Percentiles rank a stretch among this genome's conserved stretches.
These are phyloP conservation scores for Oryza glumipatula DNA, from an alignment of 176 grass and related monocot species.

Conservation along the genomic window DNA sequence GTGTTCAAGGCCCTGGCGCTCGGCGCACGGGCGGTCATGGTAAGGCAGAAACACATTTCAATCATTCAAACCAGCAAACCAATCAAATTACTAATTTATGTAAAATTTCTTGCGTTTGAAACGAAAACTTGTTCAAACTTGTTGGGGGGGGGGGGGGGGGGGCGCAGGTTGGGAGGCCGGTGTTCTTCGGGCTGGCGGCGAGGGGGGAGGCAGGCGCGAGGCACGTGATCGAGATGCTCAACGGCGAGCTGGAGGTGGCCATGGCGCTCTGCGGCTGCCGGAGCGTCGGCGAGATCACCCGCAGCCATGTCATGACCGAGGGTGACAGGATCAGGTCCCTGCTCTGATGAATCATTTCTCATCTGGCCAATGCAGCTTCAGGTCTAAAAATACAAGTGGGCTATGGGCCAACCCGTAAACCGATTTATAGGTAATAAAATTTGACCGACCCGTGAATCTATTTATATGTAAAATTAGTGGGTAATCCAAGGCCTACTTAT, in stretches of 20 bases:
- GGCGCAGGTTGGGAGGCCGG: slow-evolving; percentile 70
- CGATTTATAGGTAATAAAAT: no score
- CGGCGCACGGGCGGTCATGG: slow-evolving; percentile 72
- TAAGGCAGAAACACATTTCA: neutral
- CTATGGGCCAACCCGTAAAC: no score
- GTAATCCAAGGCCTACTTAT: no score
- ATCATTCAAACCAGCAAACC: neutral
- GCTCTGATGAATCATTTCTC: slow-evolving; percentile 36
- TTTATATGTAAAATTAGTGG: no score
- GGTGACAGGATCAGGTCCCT: slow-evolving; percentile 62
- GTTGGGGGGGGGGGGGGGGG: no score
- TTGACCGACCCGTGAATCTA: no score
- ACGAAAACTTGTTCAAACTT: neutral
- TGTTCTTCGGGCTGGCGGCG: slow-evolving; percentile 75
- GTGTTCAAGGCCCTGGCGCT: slow-evolving; percentile 89
- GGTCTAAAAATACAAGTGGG: no score
- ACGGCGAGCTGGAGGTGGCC: slow-evolving; percentile 65
- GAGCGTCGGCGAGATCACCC: slow-evolving; percentile 57
- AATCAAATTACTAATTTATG: neutral
- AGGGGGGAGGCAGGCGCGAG: slow-evolving; percentile 65
- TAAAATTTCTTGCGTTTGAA: neutral
- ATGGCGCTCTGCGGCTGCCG: slow-evolving; percentile 84
- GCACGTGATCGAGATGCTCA: slow-evolving; percentile 83
- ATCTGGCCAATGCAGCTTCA: no score
- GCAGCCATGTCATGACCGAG: slow-evolving; percentile 60